phyloP scores from a whole-genome alignment of 2,329 filamentous ascomycete species.

The Berkeleyomyces rouxiae region DNA sequence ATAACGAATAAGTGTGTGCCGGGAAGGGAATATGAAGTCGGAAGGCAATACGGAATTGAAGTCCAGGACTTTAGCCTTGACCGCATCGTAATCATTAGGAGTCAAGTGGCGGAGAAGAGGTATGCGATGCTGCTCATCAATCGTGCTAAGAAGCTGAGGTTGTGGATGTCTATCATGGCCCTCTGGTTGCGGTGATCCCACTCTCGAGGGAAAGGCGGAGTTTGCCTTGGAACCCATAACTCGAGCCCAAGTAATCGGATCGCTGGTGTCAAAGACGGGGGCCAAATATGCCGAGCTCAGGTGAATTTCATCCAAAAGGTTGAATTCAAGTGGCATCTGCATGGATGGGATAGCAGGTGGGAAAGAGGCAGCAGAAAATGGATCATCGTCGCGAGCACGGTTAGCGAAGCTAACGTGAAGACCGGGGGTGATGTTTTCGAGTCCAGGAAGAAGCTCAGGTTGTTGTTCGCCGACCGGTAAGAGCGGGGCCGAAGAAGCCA shows the following conservation, averaged over 20 bases:
- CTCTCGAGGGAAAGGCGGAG: slow-evolving; percentile 37
- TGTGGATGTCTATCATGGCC: slow-evolving; percentile 23
- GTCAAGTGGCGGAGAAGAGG: slow-evolving; percentile 31
- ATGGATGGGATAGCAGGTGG: slow-evolving; percentile 15
- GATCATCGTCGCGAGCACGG: not conserved
- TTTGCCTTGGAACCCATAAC: slow-evolving; percentile 27
- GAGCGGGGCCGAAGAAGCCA: slow-evolving; percentile 5
- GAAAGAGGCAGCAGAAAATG: not conserved
- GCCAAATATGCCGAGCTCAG: not conserved
- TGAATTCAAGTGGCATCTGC: slow-evolving; percentile 18
- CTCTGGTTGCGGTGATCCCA: slow-evolving; percentile 37
- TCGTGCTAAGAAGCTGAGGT: slow-evolving; percentile 14
- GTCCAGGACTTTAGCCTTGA: slow-evolving; percentile 42
- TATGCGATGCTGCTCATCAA: slow-evolving; percentile 21
- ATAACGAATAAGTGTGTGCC: slow-evolving; percentile 51
- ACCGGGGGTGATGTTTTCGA: slow-evolving; percentile 1
- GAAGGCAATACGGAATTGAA: slow-evolving; percentile 42
- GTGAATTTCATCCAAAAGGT: slow-evolving; percentile 5
- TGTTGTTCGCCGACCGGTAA: slow-evolving; percentile 1
- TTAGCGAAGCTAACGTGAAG: slow-evolving; percentile 1
- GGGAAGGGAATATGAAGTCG: slow-evolving; percentile 51
- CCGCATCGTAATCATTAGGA: slow-evolving; percentile 35
- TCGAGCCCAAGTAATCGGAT: slow-evolving; percentile 10
- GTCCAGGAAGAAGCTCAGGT: not conserved
- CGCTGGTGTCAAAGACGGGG: slow-evolving; percentile 3